Conservation (phyloP, 495 filamentous ascomycete species). For the Talaromyces thailandensis region DNA sequence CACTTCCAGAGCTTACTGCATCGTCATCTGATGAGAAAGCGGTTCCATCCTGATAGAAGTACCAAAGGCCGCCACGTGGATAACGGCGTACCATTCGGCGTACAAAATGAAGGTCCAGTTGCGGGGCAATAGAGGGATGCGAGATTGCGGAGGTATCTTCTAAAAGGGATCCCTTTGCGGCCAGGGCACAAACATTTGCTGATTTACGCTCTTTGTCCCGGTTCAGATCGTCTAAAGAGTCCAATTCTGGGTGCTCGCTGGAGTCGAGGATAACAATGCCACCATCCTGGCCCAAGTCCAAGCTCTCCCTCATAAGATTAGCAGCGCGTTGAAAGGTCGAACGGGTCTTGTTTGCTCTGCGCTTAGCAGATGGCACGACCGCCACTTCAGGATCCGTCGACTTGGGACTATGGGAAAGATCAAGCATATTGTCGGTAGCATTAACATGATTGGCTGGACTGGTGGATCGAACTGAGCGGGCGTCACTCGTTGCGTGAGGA, state of each 20-base stretch:
- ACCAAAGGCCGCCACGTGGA: constrained; percentile 55
- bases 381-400: neutral
- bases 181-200: neutral
- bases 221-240: neutral
- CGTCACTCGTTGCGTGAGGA: neutral
- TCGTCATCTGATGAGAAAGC: constrained; percentile 35
- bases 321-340: constrained; percentile 46
- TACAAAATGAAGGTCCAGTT: constrained; percentile 34
- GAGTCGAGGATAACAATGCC: constrained; percentile 48
- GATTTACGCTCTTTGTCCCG: neutral
- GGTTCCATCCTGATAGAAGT: constrained; percentile 45
- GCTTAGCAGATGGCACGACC: constrained; percentile 9
- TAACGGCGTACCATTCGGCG: constrained; percentile 48
- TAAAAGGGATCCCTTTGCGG: neutral
- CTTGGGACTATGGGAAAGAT: neutral
- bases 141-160: constrained; percentile 10
- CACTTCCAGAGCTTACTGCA: neutral
- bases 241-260: constrained; percentile 17
- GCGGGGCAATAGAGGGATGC: constrained; percentile 21
- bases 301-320: constrained; percentile 45
- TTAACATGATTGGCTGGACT: neutral
- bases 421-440: neutral
- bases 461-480: neutral
- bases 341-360: constrained; percentile 25
- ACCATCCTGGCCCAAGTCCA: constrained; percentile 40